Evolutionary conservation across 2,329 filamentous ascomycete genomes (phyloP).

Genomic region (Talaromyces sp.): DNA sequence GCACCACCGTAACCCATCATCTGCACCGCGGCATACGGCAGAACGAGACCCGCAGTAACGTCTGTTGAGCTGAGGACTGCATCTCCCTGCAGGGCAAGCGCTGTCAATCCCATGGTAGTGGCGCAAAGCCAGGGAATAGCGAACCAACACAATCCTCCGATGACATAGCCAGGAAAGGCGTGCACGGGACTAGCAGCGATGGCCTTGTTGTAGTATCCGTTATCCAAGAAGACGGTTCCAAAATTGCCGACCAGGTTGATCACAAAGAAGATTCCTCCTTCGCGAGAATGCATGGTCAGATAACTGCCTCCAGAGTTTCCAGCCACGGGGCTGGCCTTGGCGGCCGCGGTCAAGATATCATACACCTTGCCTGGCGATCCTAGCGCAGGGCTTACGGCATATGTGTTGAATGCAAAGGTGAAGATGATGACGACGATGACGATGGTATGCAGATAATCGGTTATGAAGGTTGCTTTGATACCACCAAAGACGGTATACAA

Average conservation of each 20-base stretch:
- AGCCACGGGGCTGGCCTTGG: constrained; percentile 66
- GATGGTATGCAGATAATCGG: constrained; percentile 83
- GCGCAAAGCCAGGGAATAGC: constrained; percentile 88
- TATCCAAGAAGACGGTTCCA: constrained; percentile 78
- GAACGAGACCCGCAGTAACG: constrained; percentile 75
- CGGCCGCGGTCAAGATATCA: constrained; percentile 68
- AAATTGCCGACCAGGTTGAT: constrained; percentile 88
- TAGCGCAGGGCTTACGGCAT: constrained; percentile 66
- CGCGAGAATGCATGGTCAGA: constrained; percentile 75
- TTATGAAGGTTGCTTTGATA: constrained; percentile 83
- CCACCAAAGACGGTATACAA: constrained; percentile 72
- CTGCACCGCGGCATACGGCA: constrained; percentile 80
- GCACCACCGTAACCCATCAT: constrained; percentile 79
- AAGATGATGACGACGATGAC: constrained; percentile 72
- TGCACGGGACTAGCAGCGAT: constrained; percentile 83
- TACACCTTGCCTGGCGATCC: constrained; percentile 76
- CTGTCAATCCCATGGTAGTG: constrained; percentile 81
- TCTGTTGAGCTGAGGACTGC: constrained; percentile 68
- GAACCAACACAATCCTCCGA: constrained; percentile 85
- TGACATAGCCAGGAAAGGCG: constrained; percentile 81
- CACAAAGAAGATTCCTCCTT: constrained; percentile 84
- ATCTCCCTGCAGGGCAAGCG: constrained; percentile 73
- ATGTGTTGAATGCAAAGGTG: constrained; percentile 76
- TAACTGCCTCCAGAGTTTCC: constrained; percentile 81
- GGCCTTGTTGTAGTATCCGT: constrained; percentile 87